Base-by-base conservation (phyloP, 2,329 filamentous ascomycete species). In the Ophiosphaerella korrae region DNA sequence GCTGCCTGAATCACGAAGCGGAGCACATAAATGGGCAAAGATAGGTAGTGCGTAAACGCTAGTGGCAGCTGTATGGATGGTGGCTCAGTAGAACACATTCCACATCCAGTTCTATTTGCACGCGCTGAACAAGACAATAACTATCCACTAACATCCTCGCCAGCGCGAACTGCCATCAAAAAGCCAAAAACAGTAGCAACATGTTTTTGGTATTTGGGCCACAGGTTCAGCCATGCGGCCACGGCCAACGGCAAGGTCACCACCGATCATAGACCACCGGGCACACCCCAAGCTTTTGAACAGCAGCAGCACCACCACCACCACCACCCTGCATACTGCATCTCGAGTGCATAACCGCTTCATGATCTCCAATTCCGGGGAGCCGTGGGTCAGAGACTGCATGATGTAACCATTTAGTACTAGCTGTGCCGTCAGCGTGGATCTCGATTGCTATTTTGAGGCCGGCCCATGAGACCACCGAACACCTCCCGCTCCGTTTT, bases 61-160 rank as follows among this genome's bases (percentile, higher is more conserved):
- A 41, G 43, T 51, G 47, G 41, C 42, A 43, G 38, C 35, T 29
- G 48, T 32, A 38, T 39, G 16, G 9, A 21, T 42, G 41, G 41
- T 12, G 29, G 45, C 32, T n/a, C 9, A 12, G 26, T 39, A 11
- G 16, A 49, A 26, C 14, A 9, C 4, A 16, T 14, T 5, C 13
- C 8, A 29, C 7, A 24, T 13, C 21, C 13, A 14, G 9, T 29
- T 29, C 26, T 29, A 29, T 29, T 29, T 29, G 11, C 26, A 6
- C 11, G 26, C 26, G 26, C 7, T 29, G 26, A 29, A 11, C 26
- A 11, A 29, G 26, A 29, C 26, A 29, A 29, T 29, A 7, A 7
- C 26, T 2, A 29, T 11, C 6, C 6, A 29, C 26, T 11, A 29
- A 29, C 26, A 29, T 11, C 26, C 8, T 6, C 7, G 11, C 26